Percentiles rank a stretch among this genome's conserved stretches.
Conservation (phyloP, 768 basidiomycete genomes). For the Arthromyces matolae region DNA sequence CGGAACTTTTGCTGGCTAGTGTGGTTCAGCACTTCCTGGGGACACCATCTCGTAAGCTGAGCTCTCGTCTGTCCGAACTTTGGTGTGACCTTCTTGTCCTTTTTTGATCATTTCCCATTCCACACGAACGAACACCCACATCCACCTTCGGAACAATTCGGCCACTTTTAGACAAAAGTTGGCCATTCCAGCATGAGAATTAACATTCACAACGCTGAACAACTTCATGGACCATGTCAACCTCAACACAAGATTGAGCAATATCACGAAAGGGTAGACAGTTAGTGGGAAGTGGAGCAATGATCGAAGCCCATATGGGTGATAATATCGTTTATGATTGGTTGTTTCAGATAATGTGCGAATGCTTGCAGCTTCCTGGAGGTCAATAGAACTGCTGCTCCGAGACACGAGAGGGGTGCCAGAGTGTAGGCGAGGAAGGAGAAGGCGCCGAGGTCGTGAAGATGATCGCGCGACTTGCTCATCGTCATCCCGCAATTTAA, state of each 20-base stretch:
- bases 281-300: slow-evolving; percentile 76
- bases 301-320: slow-evolving; percentile 73
- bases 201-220: slow-evolving; percentile 78
- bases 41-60: slow-evolving; percentile 39
- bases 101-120: slow-evolving; percentile 92
- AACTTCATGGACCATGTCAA: slow-evolving; percentile 94
- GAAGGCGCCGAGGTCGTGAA: slow-evolving; percentile 41
- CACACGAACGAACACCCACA: slow-evolving; percentile 96
- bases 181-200: slow-evolving; percentile 70
- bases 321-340: slow-evolving; percentile 24
- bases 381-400: slow-evolving; percentile 7
- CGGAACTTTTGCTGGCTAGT: slow-evolving; percentile 2
- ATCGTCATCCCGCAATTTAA: slow-evolving; percentile 38
- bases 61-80: slow-evolving; percentile 28
- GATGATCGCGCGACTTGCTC: slow-evolving; percentile 30
- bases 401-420: slow-evolving; percentile 25
- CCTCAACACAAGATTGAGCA: slow-evolving; percentile 82
- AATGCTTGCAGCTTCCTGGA: slow-evolving; percentile 2
- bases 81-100: slow-evolving; percentile 27
- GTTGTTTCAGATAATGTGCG: slow-evolving; percentile 5
- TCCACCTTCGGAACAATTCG: slow-evolving; percentile 88
- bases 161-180: slow-evolving; percentile 91
- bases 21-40: slow-evolving; percentile 25
- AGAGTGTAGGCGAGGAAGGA: slow-evolving; percentile 46
- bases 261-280: slow-evolving; percentile 78